phyloP scores from a whole-genome alignment of 2,329 filamentous ascomycete genomes.

The Alternaria alternata region DNA sequence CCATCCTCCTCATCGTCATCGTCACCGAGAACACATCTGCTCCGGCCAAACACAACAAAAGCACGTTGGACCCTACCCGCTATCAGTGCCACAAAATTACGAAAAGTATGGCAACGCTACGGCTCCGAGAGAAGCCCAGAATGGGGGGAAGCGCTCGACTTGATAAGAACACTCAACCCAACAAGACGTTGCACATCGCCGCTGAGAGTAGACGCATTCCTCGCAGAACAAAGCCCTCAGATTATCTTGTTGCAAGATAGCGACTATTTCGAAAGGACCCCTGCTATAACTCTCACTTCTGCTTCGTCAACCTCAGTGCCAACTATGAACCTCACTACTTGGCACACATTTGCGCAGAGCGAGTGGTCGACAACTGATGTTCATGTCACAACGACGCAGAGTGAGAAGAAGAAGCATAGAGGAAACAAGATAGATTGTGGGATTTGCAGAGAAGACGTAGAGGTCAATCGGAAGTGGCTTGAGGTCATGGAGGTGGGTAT shows the following conservation, averaged over 20 bases:
- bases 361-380: background rate
- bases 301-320: background rate
- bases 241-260: background rate
- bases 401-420: background rate
- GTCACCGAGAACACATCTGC: background rate
- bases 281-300: background rate
- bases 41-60: background rate
- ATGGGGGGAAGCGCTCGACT: background rate
- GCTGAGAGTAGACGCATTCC: background rate
- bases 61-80: conserved; percentile 1
- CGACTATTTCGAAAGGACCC: background rate
- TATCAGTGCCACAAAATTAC: background rate
- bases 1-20: background rate
- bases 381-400: background rate
- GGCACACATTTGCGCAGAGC: background rate
- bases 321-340: background rate
- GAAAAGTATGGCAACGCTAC: background rate
- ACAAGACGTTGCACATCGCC: background rate
- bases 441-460: background rate
- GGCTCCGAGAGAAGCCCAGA: background rate
- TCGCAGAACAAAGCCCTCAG: background rate
- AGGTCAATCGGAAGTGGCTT: background rate
- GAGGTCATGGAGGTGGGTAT: background rate
- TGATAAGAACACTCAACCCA: background rate
- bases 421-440: background rate